These are phyloP conservation scores for Tulasnella sp. DNA, from an alignment of 768 basidiomycete genomes.

Conservation along the genomic window DNA sequence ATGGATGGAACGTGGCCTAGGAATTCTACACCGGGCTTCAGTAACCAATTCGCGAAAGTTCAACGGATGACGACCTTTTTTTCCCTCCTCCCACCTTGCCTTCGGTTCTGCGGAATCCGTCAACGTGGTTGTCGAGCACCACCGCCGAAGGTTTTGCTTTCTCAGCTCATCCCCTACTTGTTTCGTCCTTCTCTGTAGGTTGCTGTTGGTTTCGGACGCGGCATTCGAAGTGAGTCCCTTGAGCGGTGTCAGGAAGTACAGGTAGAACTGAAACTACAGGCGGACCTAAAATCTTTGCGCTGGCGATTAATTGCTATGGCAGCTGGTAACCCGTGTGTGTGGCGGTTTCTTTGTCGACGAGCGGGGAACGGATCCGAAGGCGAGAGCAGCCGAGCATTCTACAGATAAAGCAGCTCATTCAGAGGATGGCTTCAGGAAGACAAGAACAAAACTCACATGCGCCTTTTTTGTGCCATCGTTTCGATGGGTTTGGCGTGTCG, in stretches of 20 bases:
- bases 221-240: slow-evolving; percentile 38
- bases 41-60: background rate
- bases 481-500: too few relatives aligned
- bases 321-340: slow-evolving; percentile 58
- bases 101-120: slow-evolving; percentile 53
- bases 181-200: slow-evolving; percentile 12
- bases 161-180: slow-evolving; percentile 71
- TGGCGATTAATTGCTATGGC: too few relatives aligned
- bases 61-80: slow-evolving; percentile 52
- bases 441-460: slow-evolving; percentile 28
- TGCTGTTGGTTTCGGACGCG: background rate
- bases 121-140: slow-evolving; percentile 84
- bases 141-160: slow-evolving; percentile 89
- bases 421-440: slow-evolving; percentile 28
- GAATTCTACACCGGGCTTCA: background rate
- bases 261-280: slow-evolving; percentile 73
- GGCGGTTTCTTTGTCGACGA: slow-evolving; percentile 48
- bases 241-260: slow-evolving; percentile 45
- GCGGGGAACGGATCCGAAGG: too few relatives aligned
- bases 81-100: slow-evolving; percentile 45
- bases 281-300: slow-evolving; percentile 46
- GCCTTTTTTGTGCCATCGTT: slow-evolving; percentile 10
- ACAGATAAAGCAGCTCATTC: slow-evolving; percentile 26
- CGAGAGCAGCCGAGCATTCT: slow-evolving; percentile 90
- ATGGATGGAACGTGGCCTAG: slow-evolving; percentile 20